Evolutionary conservation across 306 rosid species (phyloP).

Genomic region (Cicer bijugum): DNA sequence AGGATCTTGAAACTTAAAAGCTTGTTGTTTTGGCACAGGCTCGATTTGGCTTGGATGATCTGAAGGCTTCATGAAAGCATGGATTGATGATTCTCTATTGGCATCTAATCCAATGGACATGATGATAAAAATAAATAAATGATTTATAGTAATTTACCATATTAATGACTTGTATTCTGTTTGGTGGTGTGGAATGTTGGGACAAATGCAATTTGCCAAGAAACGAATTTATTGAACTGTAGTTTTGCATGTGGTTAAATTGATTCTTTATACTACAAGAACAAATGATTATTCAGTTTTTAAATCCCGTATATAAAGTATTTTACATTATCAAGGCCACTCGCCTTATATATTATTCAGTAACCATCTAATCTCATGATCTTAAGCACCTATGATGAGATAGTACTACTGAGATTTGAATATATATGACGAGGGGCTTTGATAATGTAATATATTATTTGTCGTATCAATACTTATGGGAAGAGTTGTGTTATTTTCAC

Average conservation of each 20-base stretch:
- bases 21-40: constrained; percentile 59
- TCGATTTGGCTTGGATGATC: constrained; percentile 83
- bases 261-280: constrained; percentile 11
- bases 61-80: constrained; percentile 69
- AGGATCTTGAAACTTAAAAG: constrained; percentile 22
- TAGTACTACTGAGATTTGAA: too few relatives aligned
- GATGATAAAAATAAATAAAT: constrained; percentile 28
- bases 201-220: constrained; percentile 12
- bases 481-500: too few relatives aligned
- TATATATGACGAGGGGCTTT: too few relatives aligned
- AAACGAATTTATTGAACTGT: constrained; percentile 30
- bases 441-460: too few relatives aligned
- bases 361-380: too few relatives aligned
- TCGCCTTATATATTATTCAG: too few relatives aligned
- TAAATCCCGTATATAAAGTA: too few relatives aligned
- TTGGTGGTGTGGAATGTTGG: constrained; percentile 25
- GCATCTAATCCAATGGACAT: constrained; percentile 28
- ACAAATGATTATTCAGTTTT: not conserved
- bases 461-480: too few relatives aligned
- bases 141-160: constrained; percentile 22
- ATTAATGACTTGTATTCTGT: constrained; percentile 36
- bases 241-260: constrained; percentile 30
- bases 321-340: too few relatives aligned
- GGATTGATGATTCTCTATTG: constrained; percentile 31
- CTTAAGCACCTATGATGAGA: too few relatives aligned